Evolutionary conservation across 371 early-diverging fungal species (phyloP).

Genomic region (Mortierella sp.): DNA sequence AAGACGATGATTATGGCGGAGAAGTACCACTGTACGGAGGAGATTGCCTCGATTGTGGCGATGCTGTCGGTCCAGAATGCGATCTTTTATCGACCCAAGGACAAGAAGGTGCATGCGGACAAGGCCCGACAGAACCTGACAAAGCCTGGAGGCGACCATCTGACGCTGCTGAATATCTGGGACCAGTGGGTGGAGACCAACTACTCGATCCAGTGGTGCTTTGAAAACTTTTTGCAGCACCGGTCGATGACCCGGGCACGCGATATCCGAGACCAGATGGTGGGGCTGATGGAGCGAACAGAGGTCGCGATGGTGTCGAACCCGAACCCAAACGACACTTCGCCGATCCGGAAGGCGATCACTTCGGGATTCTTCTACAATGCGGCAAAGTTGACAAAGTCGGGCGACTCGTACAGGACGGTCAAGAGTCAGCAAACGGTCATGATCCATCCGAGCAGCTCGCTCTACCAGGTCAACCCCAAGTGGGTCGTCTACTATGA

Average conservation of each 20-base stretch:
- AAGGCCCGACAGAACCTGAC: slow-evolving; percentile 91
- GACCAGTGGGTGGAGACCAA: slow-evolving; percentile 96
- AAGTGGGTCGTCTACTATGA: slow-evolving; percentile 94
- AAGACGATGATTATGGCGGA: slow-evolving; percentile 94
- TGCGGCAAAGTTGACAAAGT: slow-evolving; percentile 83
- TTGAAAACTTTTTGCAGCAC: slow-evolving; percentile 96
- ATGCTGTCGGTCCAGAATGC: slow-evolving; percentile 96
- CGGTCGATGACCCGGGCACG: slow-evolving; percentile 92
- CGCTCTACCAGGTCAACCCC: slow-evolving; percentile 79
- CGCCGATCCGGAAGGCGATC: slow-evolving; percentile 89
- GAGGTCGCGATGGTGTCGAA: slow-evolving; percentile 87
- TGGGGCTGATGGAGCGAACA: slow-evolving; percentile 92
- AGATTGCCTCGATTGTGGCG: slow-evolving; percentile 86
- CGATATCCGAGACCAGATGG: slow-evolving; percentile 95
- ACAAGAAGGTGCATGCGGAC: slow-evolving; percentile 94
- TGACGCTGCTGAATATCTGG: slow-evolving; percentile 94
- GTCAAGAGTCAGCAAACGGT: slow-evolving; percentile 94
- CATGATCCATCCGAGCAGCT: slow-evolving; percentile 93
- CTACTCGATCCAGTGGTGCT: slow-evolving; percentile 95
- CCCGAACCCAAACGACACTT: slow-evolving; percentile 81
- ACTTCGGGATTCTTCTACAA: slow-evolving; percentile 97
- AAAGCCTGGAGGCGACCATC: slow-evolving; percentile 92
- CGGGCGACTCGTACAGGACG: slow-evolving; percentile 93
- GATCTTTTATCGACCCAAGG: slow-evolving; percentile 94
- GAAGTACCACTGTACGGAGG: slow-evolving; percentile 94